These are phyloP conservation scores for Fusarium begoniae DNA, from an alignment of 2,329 filamentous ascomycete species.

Conservation along the genomic window DNA sequence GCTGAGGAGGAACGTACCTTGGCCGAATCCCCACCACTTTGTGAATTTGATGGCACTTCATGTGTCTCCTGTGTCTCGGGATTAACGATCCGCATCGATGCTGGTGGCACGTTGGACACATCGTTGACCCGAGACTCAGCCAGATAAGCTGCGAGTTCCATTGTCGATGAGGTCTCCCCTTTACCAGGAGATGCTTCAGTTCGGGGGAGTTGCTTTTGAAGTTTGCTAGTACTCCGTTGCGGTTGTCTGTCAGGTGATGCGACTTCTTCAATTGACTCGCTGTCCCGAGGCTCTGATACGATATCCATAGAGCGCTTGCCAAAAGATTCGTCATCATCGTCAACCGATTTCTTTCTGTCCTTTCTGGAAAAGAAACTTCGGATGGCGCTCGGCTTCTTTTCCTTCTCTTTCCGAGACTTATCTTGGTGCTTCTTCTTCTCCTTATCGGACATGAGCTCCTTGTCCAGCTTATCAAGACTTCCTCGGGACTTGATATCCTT, in stretches of 20 bases:
- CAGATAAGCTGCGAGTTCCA: conserved; percentile 56
- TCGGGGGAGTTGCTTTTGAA: conserved; percentile 73
- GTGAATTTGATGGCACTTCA: conserved; percentile 47
- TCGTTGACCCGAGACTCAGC: conserved; percentile 59
- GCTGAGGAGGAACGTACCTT: conserved; percentile 48
- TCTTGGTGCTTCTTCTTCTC: conserved; percentile 80
- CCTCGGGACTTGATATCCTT: conserved; percentile 64
- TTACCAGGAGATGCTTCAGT: conserved; percentile 59
- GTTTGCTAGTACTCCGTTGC: conserved; percentile 71
- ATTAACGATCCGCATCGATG: conserved; percentile 68
- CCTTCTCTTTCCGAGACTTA: conserved; percentile 78
- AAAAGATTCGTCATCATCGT: conserved; percentile 68
- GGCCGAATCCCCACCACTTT: conserved; percentile 41
- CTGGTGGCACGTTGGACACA: conserved; percentile 64
- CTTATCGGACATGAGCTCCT: conserved; percentile 67
- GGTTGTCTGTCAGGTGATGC: conserved; percentile 58
- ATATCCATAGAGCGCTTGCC: conserved; percentile 72
- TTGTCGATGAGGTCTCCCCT: conserved; percentile 46
- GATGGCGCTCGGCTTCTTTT: conserved; percentile 66
- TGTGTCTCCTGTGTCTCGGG: conserved; percentile 57
- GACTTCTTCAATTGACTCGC: conserved; percentile 56
- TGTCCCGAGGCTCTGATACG: conserved; percentile 54
- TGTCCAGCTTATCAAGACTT: conserved; percentile 77
- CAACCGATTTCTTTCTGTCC: conserved; percentile 65
- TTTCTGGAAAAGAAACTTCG: conserved; percentile 71